phyloP scores from a whole-genome alignment of 2,329 filamentous ascomycete genomes.

The Colletotrichum theobromicola region DNA sequence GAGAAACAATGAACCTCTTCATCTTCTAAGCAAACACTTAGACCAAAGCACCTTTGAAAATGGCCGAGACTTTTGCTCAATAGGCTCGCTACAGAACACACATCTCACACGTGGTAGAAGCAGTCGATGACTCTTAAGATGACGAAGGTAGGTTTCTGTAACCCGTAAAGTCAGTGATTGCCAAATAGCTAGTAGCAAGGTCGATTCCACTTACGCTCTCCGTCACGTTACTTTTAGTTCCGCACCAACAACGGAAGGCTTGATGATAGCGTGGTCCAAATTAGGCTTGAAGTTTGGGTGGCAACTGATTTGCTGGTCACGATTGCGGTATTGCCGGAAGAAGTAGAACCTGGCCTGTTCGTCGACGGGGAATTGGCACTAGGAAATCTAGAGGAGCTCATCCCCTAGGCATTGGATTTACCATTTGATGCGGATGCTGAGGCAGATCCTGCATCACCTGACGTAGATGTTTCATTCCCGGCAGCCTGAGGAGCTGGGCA shows the following conservation, averaged over 20 bases:
- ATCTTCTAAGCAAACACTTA: neutral
- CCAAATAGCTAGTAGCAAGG: neutral
- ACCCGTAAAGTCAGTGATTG: neutral
- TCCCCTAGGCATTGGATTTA: neutral
- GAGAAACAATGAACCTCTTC: neutral
- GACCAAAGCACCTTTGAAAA: neutral
- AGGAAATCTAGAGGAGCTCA: neutral
- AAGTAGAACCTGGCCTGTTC: neutral
- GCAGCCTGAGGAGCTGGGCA: neutral
- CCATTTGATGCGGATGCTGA: neutral
- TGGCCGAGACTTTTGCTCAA: neutral
- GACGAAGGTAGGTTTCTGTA: neutral
- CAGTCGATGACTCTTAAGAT: neutral
- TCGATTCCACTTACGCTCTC: neutral
- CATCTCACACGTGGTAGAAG: neutral
- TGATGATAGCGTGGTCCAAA: neutral
- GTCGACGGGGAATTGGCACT: neutral
- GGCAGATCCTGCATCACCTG: neutral
- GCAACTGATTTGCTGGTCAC: neutral
- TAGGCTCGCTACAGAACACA: neutral
- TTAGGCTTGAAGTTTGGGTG: neutral
- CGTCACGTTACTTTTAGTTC: too few species aligned
- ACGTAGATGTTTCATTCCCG: neutral
- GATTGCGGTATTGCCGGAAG: neutral
- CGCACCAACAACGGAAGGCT: too few species aligned